Base-by-base conservation (phyloP, 805 yeast species). In the Saturnispora quitensis region DNA sequence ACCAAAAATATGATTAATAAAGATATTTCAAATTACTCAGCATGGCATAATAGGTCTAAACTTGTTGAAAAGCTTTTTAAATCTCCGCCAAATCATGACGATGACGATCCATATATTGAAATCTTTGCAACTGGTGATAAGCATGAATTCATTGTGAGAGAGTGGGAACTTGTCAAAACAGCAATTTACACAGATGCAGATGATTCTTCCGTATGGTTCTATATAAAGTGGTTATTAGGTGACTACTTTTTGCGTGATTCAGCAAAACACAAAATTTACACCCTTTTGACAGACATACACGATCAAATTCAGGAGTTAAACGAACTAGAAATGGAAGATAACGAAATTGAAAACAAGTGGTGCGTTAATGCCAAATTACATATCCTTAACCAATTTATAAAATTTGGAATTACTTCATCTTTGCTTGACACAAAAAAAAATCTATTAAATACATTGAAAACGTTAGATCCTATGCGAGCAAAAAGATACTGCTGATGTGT, bases 181-280 rank as follows among this genome's bases (percentile, higher is more conserved):
- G 99, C 98, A 0, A 80, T 89, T 68, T 88, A 82, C 62, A 88
- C 95, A 58, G 98, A 93, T 64, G 90, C 96, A 0, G 91, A 87
- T 50, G 99, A 93, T 62, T 90, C 95, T 43, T 86, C 97, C 0
- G 85, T 88, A 0, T 93, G 98, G 97, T 74, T 86, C 2, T 93
- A 90, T 63, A 73, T 88, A 53, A 77, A 82, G 48, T 93, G 98
- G 98, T 71, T 91, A 22, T 62, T 79, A 7, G 71, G 75, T 6
- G 74, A 74, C 36, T 65, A 64, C 12, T 67, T 76, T 34, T 69
- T 78, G 35, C 61, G 63, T 5, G 60, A 65, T 1, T 49, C 70
- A 40, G 43, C 58, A 18, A 52, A 22, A n/a, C 67, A 70, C 20
- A 47, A 57, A 5, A 73, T 73, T 50, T 28, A 58, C 1, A 60